Conservation (phyloP, 805 yeast genomes). For the Wickerhamomyces strasburgensis region DNA sequence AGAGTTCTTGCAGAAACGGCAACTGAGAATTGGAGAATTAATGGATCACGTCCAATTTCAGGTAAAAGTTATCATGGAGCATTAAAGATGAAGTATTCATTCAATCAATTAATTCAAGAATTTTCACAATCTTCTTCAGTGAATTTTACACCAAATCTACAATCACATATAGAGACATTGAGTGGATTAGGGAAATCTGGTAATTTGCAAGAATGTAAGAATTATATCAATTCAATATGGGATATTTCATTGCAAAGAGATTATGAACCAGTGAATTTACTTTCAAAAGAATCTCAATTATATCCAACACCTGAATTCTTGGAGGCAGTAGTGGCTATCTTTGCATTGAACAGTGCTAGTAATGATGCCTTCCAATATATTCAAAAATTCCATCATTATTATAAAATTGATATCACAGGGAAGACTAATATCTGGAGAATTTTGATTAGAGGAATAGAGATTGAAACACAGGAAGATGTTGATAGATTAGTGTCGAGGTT, state of each 20-base stretch:
- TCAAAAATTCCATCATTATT: slow-evolving; percentile 12
- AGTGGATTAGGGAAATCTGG: slow-evolving; percentile 19
- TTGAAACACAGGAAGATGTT: slow-evolving; percentile 2
- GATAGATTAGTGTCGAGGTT: slow-evolving; percentile 7
- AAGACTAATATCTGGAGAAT: slow-evolving; percentile 16
- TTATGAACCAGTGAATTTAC: slow-evolving; percentile 3
- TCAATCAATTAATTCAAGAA: slow-evolving; percentile 5
- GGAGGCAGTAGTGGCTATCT: slow-evolving; percentile 12
- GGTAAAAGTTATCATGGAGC: slow-evolving; percentile 10
- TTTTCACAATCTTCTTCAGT: slow-evolving; percentile 7
- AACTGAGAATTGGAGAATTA: slow-evolving; percentile 13
- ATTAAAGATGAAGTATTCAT: slow-evolving; percentile 7
- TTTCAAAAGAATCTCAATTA: slow-evolving; percentile 11
- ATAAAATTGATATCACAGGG: slow-evolving; percentile 6
- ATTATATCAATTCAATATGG: slow-evolving; percentile 19
- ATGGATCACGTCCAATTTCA: slow-evolving; percentile 1
- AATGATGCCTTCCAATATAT: slow-evolving; percentile 12
- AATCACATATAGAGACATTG: slow-evolving; percentile 19
- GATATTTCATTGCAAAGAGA: slow-evolving; percentile 13
- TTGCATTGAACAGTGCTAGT: slow-evolving; percentile 13
- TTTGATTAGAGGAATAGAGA: slow-evolving; percentile 8
- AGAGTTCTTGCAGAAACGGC: slow-evolving; percentile 15
- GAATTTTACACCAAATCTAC: slow-evolving; percentile 12
- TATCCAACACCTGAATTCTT: slow-evolving; percentile 20
- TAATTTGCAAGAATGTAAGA: slow-evolving; percentile 15